Evolutionary conservation across 306 rosid genomes (phyloP), one percentile per base, ranked within the genome.

Genomic region (Carpinus viminea): DNA sequence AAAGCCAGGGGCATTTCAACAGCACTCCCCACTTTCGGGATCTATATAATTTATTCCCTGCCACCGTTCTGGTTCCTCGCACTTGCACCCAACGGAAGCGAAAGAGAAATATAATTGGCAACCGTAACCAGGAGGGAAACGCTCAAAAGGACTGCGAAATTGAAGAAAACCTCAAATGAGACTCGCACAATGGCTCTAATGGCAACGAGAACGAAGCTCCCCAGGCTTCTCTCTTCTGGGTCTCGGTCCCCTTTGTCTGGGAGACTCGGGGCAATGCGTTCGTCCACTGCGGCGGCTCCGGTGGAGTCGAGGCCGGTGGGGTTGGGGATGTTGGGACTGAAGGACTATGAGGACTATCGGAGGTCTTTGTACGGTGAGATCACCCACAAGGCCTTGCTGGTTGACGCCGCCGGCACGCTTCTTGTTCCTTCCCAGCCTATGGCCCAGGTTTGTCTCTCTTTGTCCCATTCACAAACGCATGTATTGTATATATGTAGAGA

Each of bases 331-430:
- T 60, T 85, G 69, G 93, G 85, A 17, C 85, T 88, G 45, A 95
- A 95, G 74, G 98, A 95, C 74, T 95, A 95, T 43, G 87, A 86
- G 73, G 98, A 92, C 52, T 92, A 95, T 56, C 81, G 97, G 66
- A 91, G 93, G 82, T 95, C 98, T 43, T 83, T 87, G 31, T 95
- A 95, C 48, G 98, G 98, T 15, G 88, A 90, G 31, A 92, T 95
- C 81, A 92, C 95, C 11, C 97, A 95, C 84, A 95, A 89, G 80
- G 98, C 98, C 26, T 76, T 95, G 76, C 85, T 95, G 13, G 98
- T 95, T 81, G 98, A 95, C 78, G 98, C 98, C 11, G 98, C 93
- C 59, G 98, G 98, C 45, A 95, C 98, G 5, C 98, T 95, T 78
- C 83, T 95, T 69, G 74, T 95, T 75, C 98, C 98, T 56, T 95